These are phyloP conservation scores for Wickerhamiella australiensis DNA, from an alignment of 805 yeast species.

Conservation along the genomic window DNA sequence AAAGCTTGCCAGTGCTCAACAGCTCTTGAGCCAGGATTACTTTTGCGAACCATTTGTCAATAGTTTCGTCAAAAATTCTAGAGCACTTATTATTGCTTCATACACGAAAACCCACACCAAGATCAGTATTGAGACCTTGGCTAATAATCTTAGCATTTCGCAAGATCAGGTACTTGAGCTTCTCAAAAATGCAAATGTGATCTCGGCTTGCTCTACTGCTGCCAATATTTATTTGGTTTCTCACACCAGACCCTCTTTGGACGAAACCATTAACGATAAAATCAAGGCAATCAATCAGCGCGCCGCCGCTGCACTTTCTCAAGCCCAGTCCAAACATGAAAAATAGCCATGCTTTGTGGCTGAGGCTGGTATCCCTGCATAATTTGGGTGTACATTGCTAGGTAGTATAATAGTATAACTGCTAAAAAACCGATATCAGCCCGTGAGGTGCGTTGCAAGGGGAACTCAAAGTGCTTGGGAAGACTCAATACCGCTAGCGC, in stretches of 20 bases:
- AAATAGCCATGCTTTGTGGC: background rate
- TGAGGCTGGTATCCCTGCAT: no score
- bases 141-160: slow-evolving; percentile 35
- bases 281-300: background rate
- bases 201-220: background rate
- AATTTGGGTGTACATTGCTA: no score
- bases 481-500: background rate
- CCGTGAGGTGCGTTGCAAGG: no score
- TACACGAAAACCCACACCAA: slow-evolving; percentile 43
- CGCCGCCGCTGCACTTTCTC: background rate
- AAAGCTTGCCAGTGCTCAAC: slow-evolving; percentile 38
- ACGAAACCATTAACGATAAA: background rate
- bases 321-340: slow-evolving; percentile 3
- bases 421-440: background rate
- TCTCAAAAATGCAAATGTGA: slow-evolving; percentile 30
- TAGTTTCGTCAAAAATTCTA: slow-evolving; percentile 36
- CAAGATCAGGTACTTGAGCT: slow-evolving; percentile 41
- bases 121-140: slow-evolving; percentile 36
- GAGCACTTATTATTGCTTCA: slow-evolving; percentile 41
- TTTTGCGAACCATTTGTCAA: slow-evolving; percentile 38
- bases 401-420: background rate
- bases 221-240: background rate
- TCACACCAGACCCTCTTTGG: background rate
- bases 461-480: no score
- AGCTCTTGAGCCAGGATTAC: slow-evolving; percentile 43